phyloP scores from a whole-genome alignment of 108 stramenopile genomes.

The Cyclotella choctawhatcheeana region DNA sequence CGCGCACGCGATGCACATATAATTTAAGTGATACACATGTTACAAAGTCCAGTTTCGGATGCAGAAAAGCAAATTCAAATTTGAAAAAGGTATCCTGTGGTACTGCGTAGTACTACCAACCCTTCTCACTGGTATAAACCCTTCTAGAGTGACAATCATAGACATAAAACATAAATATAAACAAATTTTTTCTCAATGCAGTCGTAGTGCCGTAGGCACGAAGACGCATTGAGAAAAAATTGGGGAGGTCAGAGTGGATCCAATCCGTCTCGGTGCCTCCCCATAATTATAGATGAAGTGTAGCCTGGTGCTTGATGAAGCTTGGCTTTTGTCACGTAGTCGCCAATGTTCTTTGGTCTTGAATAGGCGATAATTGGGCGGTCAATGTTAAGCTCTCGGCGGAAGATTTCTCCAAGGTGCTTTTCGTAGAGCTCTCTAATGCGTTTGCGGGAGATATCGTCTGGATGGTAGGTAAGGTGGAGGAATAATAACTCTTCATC shows the following conservation, averaged over 20 bases:
- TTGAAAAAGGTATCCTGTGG: no score
- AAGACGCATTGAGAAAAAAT: conserved; percentile 15
- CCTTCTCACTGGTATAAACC: conserved; percentile 4
- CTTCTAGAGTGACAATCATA: neutral
- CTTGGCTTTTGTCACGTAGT: conserved; percentile 16
- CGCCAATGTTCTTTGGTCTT: conserved; percentile 18
- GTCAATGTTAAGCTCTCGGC: neutral
- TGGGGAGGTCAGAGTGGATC: conserved; percentile 1
- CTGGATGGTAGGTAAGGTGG: conserved; percentile 22
- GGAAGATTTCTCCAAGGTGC: neutral
- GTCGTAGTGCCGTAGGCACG: neutral
- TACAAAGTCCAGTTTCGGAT: no score
- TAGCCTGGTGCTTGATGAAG: conserved; percentile 17
- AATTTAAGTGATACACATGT: no score
- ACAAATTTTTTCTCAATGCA: conserved; percentile 8
- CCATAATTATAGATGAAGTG: conserved; percentile 7
- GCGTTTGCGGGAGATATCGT: conserved; percentile 8
- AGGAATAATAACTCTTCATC: conserved; percentile 5
- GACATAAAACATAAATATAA: neutral
- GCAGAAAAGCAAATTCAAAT: no score
- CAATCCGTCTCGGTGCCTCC: neutral
- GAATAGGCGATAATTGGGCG: conserved; percentile 21
- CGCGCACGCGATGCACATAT: no score
- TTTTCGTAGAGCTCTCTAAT: conserved; percentile 14
- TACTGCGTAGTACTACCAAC: no score